A percentile compares a stretch with the other conserved stretches of the same genome.
These are phyloP conservation scores for Talaromyces sp. DNA, from an alignment of 2,329 filamentous ascomycete genomes.

Conservation along the genomic window DNA sequence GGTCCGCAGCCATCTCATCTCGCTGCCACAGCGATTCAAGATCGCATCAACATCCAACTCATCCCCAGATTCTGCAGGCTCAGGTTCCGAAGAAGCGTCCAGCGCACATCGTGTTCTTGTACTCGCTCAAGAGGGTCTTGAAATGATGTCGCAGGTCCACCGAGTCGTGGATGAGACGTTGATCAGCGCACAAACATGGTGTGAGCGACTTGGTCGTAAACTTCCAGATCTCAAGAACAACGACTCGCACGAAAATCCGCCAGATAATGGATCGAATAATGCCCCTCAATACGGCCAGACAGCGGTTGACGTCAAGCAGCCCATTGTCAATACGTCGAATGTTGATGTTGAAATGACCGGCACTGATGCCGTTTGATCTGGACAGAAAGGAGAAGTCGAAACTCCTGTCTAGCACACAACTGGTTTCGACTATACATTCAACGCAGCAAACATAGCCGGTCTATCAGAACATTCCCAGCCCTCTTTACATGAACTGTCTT, in stretches of 20 bases:
- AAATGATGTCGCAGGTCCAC: slow-evolving; percentile 92
- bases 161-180: slow-evolving; percentile 86
- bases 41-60: slow-evolving; percentile 60
- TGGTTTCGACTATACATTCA: too few relatives aligned
- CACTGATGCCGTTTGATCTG: slow-evolving; percentile 14
- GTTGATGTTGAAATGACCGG: slow-evolving; percentile 20
- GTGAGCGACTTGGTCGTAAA: slow-evolving; percentile 67
- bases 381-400: too few relatives aligned
- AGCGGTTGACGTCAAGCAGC: slow-evolving; percentile 18
- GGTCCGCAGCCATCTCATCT: slow-evolving; percentile 79
- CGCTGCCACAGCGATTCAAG: slow-evolving; percentile 78
- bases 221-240: slow-evolving; percentile 31
- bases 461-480: background rate
- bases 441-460: background rate
- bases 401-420: too few relatives aligned
- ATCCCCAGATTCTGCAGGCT: slow-evolving; percentile 33
- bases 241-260: slow-evolving; percentile 22
- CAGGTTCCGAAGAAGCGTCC: slow-evolving; percentile 49
- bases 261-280: slow-evolving; percentile 30
- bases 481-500: background rate
- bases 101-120: slow-evolving; percentile 75
- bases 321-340: slow-evolving; percentile 13
- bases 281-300: slow-evolving; percentile 1
- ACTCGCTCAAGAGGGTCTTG: slow-evolving; percentile 83
- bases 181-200: slow-evolving; percentile 87